Evolutionary conservation across 768 basidiomycete genomes (phyloP), one percentile per base, ranked within the genome.

Genomic region (Tulasnella sp.): DNA sequence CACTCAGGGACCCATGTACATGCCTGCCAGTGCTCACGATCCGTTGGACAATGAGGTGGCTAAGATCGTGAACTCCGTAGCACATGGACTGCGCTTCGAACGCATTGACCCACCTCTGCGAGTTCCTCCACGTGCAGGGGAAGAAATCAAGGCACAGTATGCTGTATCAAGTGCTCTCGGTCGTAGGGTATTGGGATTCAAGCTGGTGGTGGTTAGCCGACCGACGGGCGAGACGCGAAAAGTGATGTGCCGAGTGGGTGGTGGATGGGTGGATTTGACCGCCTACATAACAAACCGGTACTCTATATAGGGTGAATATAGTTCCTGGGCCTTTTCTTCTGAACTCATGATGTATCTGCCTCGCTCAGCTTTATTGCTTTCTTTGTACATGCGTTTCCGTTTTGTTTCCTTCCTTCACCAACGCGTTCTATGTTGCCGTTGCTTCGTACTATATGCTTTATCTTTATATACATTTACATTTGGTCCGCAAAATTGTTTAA

Each of bases 191-290:
- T 89, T 97, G 46, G 92, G 91, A 36, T 94, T 93, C 84, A 89
- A 92, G 82, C 86, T 97, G 85, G 93, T 94, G 71, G 93, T 94
- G 71, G 87, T 94, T 83, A 90, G 91, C 76, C 89, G 95, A 73
- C 86, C 89, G 16, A 87, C 85, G 75, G 88, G 86, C 81, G 87
- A 88, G 82, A 85, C 85, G 78, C 94, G 93, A 90, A 96, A 95
- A 85, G 95, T 96, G 40, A 93, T 97, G 92, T 94, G 93, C 86
- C 91, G 95, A 80, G 92, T 96, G 81, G 95, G 95, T 71, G 94
- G 93, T 85, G 94, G 94, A 92, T 81, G 80, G 80, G 48, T 81
- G 52, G 80, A 81, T 74, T 71, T 81, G 42, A 39, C 34, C 21
- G 62, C 79, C 38, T 80, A 75, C 75, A 40, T 80, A 27, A 71